Conservation (phyloP, 768 basidiomycete species). For the Boletus rubescentipes region DNA sequence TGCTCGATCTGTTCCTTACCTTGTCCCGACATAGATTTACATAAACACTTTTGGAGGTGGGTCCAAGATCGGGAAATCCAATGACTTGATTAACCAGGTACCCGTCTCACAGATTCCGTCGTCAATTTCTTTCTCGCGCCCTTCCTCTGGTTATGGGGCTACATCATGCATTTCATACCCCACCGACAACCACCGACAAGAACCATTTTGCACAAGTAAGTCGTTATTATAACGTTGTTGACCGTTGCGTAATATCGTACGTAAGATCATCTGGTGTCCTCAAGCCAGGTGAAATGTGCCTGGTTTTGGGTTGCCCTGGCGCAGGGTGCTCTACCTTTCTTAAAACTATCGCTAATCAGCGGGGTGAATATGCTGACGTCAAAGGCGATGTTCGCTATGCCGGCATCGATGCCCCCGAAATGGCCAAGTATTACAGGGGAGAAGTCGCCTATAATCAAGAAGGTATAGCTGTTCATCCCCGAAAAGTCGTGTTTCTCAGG, state of each 20-base stretch:
- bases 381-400: slow-evolving; percentile 78
- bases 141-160: slow-evolving; percentile 45
- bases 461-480: slow-evolving; percentile 37
- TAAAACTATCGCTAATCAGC: slow-evolving; percentile 77
- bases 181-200: slow-evolving; percentile 40
- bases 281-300: slow-evolving; percentile 83
- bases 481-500: not conserved
- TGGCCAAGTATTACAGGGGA: slow-evolving; percentile 74
- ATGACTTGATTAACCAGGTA: not conserved
- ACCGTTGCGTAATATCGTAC: not conserved
- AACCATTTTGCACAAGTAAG: slow-evolving; percentile 61
- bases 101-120: slow-evolving; percentile 42
- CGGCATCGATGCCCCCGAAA: slow-evolving; percentile 73
- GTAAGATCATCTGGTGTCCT: slow-evolving; percentile 64
- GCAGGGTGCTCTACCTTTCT: slow-evolving; percentile 87
- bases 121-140: slow-evolving; percentile 54
- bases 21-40: slow-evolving; percentile 38
- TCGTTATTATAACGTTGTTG: not conserved
- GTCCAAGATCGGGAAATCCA: slow-evolving; percentile 18
- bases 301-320: slow-evolving; percentile 80
- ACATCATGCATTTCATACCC: slow-evolving; percentile 40
- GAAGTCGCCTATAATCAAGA: slow-evolving; percentile 80
- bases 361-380: slow-evolving; percentile 61
- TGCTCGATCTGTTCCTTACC: not conserved
- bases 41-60: slow-evolving; percentile 59